phyloP scores from a whole-genome alignment of 2,329 filamentous ascomycete genomes.

The Stemphylium beticola region DNA sequence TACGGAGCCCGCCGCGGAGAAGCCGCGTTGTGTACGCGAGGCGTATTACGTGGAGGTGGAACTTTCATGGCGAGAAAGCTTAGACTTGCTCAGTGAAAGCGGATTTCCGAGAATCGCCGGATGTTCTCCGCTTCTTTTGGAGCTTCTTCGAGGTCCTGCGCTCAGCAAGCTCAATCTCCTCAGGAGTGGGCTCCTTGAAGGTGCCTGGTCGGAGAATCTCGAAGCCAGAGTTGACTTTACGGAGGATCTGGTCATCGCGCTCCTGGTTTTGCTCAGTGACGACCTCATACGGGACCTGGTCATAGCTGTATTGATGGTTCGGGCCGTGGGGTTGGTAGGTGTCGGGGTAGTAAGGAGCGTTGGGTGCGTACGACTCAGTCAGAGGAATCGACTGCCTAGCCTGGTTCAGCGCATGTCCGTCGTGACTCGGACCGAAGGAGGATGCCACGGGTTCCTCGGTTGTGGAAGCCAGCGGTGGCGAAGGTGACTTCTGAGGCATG shows the following conservation, averaged over 20 bases:
- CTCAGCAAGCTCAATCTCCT: slow-evolving; percentile 37
- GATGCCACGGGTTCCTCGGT: slow-evolving; percentile 17
- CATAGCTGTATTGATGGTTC: slow-evolving; percentile 44
- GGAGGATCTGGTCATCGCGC: slow-evolving; percentile 44
- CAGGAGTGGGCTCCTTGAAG: slow-evolving; percentile 41
- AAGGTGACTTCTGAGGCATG: slow-evolving; percentile 46
- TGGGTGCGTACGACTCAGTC: slow-evolving; percentile 47
- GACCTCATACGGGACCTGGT: slow-evolving; percentile 40
- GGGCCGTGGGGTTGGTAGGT: slow-evolving; percentile 48
- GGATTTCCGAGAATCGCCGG: slow-evolving; percentile 39
- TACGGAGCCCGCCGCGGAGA: slow-evolving; percentile 25
- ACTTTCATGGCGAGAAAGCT: slow-evolving; percentile 22
- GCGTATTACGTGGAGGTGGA: slow-evolving; percentile 15
- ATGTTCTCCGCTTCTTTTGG: slow-evolving; percentile 52
- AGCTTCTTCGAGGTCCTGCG: slow-evolving; percentile 50
- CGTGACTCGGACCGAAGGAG: slow-evolving; percentile 26
- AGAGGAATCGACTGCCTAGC: slow-evolving; percentile 43
- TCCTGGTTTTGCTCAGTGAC: slow-evolving; percentile 38
- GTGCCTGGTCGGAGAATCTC: slow-evolving; percentile 50
- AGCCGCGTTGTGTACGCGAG: slow-evolving; percentile 29
- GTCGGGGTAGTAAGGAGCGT: slow-evolving; percentile 41
- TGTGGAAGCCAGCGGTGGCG: slow-evolving; percentile 37
- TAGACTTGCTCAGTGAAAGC: slow-evolving; percentile 48
- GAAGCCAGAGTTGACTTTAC: slow-evolving; percentile 53
- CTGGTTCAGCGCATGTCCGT: slow-evolving; percentile 33